Percentiles rank a stretch among this genome's conserved stretches.
Conservation (phyloP, 768 basidiomycete genomes). For the Boletus bicolor region DNA sequence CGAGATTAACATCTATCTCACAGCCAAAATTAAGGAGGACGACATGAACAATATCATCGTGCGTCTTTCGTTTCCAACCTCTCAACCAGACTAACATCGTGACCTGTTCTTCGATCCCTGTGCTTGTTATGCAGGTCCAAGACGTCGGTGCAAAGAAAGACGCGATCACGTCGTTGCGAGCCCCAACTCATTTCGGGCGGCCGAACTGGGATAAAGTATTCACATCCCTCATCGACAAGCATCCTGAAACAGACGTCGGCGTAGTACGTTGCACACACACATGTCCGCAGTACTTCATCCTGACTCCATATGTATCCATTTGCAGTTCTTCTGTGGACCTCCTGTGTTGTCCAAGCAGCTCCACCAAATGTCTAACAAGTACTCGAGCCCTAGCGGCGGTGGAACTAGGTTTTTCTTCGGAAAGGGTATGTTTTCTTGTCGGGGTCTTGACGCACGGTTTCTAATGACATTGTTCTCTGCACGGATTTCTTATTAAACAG, state of each 20-base stretch:
- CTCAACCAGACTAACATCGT: constrained; percentile 1
- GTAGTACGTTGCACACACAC: constrained; percentile 49
- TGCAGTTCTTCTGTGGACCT: constrained; percentile 84
- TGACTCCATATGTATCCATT: neutral
- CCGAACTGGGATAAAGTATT: constrained; percentile 85
- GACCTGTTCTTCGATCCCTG: neutral
- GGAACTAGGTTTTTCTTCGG: constrained; percentile 89
- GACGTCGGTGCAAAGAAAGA: constrained; percentile 94
- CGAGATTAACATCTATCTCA: constrained; percentile 94
- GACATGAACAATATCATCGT: constrained; percentile 93
- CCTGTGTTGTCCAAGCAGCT: constrained; percentile 64
- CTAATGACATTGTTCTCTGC: constrained; percentile 4
- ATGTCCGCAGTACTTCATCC: neutral
- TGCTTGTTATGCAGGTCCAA: constrained; percentile 48
- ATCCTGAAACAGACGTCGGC: constrained; percentile 85
- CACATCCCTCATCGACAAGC: constrained; percentile 71
- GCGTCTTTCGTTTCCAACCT: constrained; percentile 17
- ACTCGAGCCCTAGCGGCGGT: constrained; percentile 65
- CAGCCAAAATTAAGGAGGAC: constrained; percentile 86
- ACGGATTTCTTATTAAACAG: constrained; percentile 5
- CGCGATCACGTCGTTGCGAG: constrained; percentile 81
- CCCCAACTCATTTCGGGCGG: constrained; percentile 90
- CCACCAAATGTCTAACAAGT: constrained; percentile 81
- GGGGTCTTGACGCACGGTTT: neutral
- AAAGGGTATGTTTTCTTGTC: constrained; percentile 55